Evolutionary conservation across 1,284 basidiomycete species (phyloP).

Genomic region (Paramarasmius palmivorus): DNA sequence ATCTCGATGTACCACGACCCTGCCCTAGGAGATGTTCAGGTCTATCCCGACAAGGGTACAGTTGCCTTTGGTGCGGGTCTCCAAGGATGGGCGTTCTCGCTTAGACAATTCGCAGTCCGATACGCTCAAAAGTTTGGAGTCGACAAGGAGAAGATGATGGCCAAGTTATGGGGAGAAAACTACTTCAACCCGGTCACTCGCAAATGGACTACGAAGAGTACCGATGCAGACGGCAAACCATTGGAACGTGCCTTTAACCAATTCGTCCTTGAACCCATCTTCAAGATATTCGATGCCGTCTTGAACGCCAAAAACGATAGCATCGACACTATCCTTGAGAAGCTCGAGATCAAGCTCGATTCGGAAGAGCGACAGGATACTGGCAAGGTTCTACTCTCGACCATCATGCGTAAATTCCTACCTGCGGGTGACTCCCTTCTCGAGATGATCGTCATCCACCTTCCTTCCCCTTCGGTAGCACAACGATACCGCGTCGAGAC

Average conservation of each 20-base stretch:
- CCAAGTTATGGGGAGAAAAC: constrained; percentile 99
- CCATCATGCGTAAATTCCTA: constrained; percentile 99
- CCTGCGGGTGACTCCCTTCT: constrained; percentile 98
- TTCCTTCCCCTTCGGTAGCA: constrained; percentile 95
- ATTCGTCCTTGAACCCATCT: constrained; percentile 99
- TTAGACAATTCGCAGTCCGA: constrained; percentile 93
- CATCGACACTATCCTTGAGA: constrained; percentile 86
- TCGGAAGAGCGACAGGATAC: constrained; percentile 94
- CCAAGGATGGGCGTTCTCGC: constrained; percentile 99
- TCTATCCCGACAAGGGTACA: constrained; percentile 98
- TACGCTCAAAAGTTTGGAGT: constrained; percentile 99
- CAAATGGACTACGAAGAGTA: constrained; percentile 91
- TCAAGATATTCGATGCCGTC: constrained; percentile 97
- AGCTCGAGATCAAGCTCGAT: constrained; percentile 93
- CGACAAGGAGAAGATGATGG: constrained; percentile 98
- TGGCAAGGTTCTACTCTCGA: constrained; percentile 96
- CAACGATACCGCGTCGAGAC: constrained; percentile 99
- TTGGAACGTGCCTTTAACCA: constrained; percentile 94
- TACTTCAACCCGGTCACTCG: constrained; percentile 98
- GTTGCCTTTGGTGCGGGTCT: constrained; percentile 99
- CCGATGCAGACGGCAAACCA: constrained; percentile 81
- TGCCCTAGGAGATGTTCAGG: constrained; percentile 97
- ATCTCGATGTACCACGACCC: constrained; percentile 97
- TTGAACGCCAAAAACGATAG: constrained; percentile 99
- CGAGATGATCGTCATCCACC: constrained; percentile 99